Percentiles rank a stretch among this genome's conserved stretches.
These are phyloP conservation scores for Pseudophaeomoniella oleicola DNA, from an alignment of 2,329 filamentous ascomycete species.

Conservation along the genomic window DNA sequence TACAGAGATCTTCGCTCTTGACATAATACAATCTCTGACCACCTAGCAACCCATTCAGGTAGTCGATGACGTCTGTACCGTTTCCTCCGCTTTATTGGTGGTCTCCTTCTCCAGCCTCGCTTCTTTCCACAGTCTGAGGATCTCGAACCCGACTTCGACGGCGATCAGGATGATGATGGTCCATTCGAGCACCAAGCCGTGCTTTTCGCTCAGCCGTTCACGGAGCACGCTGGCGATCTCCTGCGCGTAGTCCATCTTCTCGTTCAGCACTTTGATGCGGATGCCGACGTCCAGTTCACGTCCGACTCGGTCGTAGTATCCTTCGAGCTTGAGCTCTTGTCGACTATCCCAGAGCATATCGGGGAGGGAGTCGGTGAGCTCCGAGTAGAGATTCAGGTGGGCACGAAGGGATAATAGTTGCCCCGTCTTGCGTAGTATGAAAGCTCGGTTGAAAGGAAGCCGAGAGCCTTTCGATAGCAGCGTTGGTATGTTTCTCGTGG, in stretches of 20 bases:
- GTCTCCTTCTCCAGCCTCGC: conserved; percentile 22
- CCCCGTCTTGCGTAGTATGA: conserved; percentile 86
- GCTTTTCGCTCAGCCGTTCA: conserved; percentile 79
- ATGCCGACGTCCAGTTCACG: conserved; percentile 81
- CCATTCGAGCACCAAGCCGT: conserved; percentile 78
- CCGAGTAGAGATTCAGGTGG: conserved; percentile 90
- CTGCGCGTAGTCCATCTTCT: conserved; percentile 95
- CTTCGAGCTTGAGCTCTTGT: conserved; percentile 78
- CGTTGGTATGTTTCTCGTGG: conserved; percentile 66
- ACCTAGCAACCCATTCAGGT: too few species aligned
- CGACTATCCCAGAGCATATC: conserved; percentile 94
- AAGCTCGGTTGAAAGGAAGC: conserved; percentile 51
- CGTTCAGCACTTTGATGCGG: conserved; percentile 79
- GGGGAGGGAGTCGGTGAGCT: conserved; percentile 85
- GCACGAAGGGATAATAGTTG: conserved; percentile 80
- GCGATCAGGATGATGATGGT: conserved; percentile 91
- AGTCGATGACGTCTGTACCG: too few species aligned
- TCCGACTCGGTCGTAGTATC: conserved; percentile 89
- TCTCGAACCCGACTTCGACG: conserved; percentile 80
- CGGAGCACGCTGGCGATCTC: conserved; percentile 84
- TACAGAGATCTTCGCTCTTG: too few species aligned
- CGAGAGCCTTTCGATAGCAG: conserved; percentile 56
- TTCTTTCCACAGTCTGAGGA: conserved; percentile 59
- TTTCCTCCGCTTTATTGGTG: conserved; percentile 13
- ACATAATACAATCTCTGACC: too few species aligned